A percentile compares a stretch with the other conserved stretches of the same genome.
Conservation (phyloP, 1,139 yeast species). For the Casaregolazyma suthepensis region DNA sequence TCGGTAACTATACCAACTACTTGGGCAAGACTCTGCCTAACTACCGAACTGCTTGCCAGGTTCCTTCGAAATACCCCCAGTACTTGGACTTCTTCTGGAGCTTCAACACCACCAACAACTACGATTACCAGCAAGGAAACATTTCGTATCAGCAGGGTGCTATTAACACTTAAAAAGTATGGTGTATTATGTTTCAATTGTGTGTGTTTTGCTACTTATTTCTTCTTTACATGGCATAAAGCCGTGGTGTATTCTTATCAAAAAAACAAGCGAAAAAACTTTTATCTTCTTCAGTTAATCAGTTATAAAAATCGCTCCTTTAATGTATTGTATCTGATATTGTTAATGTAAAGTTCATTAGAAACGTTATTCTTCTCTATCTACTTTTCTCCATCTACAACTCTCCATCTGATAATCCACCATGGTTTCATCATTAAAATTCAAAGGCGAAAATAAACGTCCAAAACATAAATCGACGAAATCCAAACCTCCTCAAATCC, state of each 20-base stretch:
- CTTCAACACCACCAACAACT: conserved; percentile 25
- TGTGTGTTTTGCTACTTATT: not conserved
- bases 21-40: conserved; percentile 17
- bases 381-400: not conserved
- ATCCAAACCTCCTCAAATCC: conserved; percentile 2
- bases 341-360: too few species aligned
- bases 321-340: not conserved
- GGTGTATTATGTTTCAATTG: not conserved
- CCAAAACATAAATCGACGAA: conserved; percentile 20
- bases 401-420: not conserved
- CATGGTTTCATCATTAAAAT: conserved; percentile 41
- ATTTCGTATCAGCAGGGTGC: conserved; percentile 20
- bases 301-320: not conserved
- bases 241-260: not conserved
- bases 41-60: conserved; percentile 23
- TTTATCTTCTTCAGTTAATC: not conserved
- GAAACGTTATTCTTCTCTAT: too few species aligned
- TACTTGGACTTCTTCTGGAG: conserved; percentile 30
- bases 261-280: not conserved
- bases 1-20: conserved; percentile 35
- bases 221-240: not conserved
- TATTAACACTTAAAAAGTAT: conserved; percentile 2
- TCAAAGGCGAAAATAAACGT: conserved; percentile 38
- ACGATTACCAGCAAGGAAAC: conserved; percentile 15
- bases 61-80: conserved; percentile 24